Base-by-base conservation (phyloP, 2,329 filamentous ascomycete genomes). In the Pyrenophora seminiperda region DNA sequence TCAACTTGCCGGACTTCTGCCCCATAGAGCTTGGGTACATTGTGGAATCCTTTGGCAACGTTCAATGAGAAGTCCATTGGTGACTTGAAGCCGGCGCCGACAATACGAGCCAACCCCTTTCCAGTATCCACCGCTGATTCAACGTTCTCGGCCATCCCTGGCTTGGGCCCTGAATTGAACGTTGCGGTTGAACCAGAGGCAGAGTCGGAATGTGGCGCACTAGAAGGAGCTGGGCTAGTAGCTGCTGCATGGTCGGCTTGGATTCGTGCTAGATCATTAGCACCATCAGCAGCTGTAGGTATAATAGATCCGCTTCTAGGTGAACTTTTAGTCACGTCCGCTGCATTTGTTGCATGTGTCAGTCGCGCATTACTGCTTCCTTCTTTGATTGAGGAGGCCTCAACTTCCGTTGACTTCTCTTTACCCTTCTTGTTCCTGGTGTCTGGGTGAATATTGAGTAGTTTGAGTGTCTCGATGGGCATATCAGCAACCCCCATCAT, bases 11-110 rank as follows among this genome's bases (percentile, higher is more conserved):
- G 82, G 1, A 96, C 85, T 1, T 90, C 85, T 63, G 96, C 91
- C 33, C 91, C 89, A 67, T 96, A 96, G 1, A 96, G 77, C 59
- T 84, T 87, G 0, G 92, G 91, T 5, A 89, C 87, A 62, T 96
- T 96, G 67, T 93, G 88, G 68, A 96, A 95, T 0, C 92, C 92
- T 70, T 88, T 89, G 0, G 91, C 88, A 30, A 96, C 75, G 1
- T 89, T 89, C 33, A 96, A 75, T 32, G 89, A 90, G 56, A 96
- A 88, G 68, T 96, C 90, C 80, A 94, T 87, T 0, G 91, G 92
- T 1, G 87, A 87, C 61, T 89, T 90, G 51, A 93, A 79, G 4
- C 89, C 84, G n/a, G 88, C 86, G 9, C 82, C 81, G 4, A 92
- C 83, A 39, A 94, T 87, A n/a, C 85, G 83, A 17, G 83, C 81